phyloP scores from a whole-genome alignment of 768 basidiomycete genomes.

The Gloeophyllum trabeum region DNA sequence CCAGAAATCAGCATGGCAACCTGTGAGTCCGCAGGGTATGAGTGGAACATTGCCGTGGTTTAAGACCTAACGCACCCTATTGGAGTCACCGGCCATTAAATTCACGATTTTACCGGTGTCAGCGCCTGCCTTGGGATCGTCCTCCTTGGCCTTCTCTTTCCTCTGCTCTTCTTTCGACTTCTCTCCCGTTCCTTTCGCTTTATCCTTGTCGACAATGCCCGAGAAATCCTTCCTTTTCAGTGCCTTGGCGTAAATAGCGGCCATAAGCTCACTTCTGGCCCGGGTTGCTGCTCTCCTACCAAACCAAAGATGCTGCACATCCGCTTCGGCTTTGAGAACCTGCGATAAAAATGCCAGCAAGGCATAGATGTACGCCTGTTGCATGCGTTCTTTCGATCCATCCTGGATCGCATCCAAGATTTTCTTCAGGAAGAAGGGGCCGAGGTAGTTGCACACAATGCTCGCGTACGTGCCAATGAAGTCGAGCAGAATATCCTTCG shows the following conservation, averaged over 20 bases:
- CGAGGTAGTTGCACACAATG: constrained; percentile 67
- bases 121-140: constrained; percentile 63
- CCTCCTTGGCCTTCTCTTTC: constrained; percentile 17
- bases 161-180: constrained; percentile 24
- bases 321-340: constrained; percentile 49
- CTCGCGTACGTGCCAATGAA: constrained; percentile 55
- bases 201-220: constrained; percentile 52
- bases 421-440: constrained; percentile 78
- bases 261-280: constrained; percentile 73
- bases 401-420: constrained; percentile 51
- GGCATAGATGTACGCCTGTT: constrained; percentile 68
- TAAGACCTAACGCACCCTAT: constrained; percentile 29
- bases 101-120: constrained; percentile 88
- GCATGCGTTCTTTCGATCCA: constrained; percentile 33
- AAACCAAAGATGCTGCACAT: constrained; percentile 71
- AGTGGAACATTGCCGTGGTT: not conserved
- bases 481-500: constrained; percentile 44
- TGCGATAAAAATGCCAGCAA: constrained; percentile 60
- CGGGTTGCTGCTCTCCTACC: constrained; percentile 67
- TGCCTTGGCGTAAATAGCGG: constrained; percentile 81
- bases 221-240: constrained; percentile 77
- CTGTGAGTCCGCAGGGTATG: too few species aligned
- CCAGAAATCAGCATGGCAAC: constrained; percentile 42
- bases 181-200: constrained; percentile 18
- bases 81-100: constrained; percentile 76